Conservation (phyloP, 495 filamentous ascomycete genomes). For the Articulospora tetracladia region DNA sequence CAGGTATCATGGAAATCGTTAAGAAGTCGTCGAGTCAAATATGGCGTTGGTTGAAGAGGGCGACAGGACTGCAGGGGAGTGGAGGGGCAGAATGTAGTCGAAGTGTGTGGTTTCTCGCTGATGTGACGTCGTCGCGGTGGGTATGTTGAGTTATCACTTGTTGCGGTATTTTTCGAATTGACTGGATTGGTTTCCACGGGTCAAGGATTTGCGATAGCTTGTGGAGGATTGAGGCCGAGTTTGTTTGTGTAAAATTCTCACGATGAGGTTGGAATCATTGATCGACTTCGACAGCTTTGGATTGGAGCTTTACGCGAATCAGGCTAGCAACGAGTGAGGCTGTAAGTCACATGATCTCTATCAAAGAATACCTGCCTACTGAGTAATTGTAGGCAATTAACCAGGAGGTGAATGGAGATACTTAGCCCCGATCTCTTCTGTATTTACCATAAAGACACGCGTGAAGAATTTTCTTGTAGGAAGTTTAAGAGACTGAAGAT, state of each 20-base stretch:
- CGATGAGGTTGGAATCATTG: neutral
- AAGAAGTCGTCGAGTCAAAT: neutral
- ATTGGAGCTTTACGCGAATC: constrained; percentile 1
- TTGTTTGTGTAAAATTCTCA: constrained; percentile 1
- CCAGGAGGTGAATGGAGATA: too few relatives aligned
- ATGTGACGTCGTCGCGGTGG: neutral
- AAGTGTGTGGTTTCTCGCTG: neutral
- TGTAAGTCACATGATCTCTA: neutral
- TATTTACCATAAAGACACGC: too few relatives aligned
- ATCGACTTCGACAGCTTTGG: neutral
- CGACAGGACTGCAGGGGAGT: neutral
- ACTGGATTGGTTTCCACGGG: neutral
- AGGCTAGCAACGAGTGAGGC: neutral
- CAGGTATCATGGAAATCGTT: constrained; percentile 4
- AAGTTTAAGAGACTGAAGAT: too few relatives aligned
- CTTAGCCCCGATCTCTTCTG: too few relatives aligned
- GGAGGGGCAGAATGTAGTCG: constrained; percentile 4
- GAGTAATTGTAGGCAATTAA: too few relatives aligned
- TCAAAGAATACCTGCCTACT: too few relatives aligned
- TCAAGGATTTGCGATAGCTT: neutral
- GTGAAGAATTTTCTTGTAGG: too few relatives aligned
- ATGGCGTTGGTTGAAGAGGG: neutral
- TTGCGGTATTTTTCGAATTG: neutral
- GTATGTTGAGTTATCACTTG: neutral
- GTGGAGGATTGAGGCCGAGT: neutral